Evolutionary conservation across 768 basidiomycete species (phyloP).

Genomic region (Termitomyces eurrhizus): DNA sequence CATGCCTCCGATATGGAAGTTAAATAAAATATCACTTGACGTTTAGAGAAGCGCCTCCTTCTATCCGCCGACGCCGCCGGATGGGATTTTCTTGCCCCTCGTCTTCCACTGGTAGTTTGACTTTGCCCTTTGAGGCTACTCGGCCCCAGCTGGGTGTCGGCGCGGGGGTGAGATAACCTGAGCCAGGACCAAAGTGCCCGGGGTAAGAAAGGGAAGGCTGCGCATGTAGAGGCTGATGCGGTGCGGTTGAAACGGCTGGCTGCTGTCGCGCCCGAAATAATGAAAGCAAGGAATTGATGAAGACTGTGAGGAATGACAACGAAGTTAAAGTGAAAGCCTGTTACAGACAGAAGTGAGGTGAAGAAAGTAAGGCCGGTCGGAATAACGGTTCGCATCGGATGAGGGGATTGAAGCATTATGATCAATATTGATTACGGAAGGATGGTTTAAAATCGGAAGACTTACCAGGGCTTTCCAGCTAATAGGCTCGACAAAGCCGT

Average conservation of each 20-base stretch:
- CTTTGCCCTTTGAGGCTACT: constrained; percentile 34
- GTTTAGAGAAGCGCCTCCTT: constrained; percentile 51
- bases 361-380: background rate
- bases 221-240: constrained; percentile 22
- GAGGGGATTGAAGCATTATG: constrained; percentile 4
- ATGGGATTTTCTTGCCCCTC: constrained; percentile 42
- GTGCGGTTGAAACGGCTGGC: constrained; percentile 31
- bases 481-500: constrained; percentile 95
- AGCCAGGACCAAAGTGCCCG: constrained; percentile 36
- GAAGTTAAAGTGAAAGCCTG: constrained; percentile 76
- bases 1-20: background rate
- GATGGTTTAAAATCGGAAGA: constrained; percentile 8
- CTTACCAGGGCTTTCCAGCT: constrained; percentile 95
- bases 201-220: constrained; percentile 37
- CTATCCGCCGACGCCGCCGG: constrained; percentile 48
- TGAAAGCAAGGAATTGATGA: constrained; percentile 77
- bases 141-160: constrained; percentile 45
- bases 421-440: constrained; percentile 8
- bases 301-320: constrained; percentile 70
- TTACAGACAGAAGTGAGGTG: background rate
- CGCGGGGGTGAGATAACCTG: constrained; percentile 45
- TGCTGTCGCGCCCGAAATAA: constrained; percentile 70
- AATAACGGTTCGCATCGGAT: background rate
- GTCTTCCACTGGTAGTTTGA: constrained; percentile 21
- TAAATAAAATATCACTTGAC: constrained; percentile 34